Base-by-base conservation (phyloP, 352 stramenopile species). In the Phytophthora capsici region DNA sequence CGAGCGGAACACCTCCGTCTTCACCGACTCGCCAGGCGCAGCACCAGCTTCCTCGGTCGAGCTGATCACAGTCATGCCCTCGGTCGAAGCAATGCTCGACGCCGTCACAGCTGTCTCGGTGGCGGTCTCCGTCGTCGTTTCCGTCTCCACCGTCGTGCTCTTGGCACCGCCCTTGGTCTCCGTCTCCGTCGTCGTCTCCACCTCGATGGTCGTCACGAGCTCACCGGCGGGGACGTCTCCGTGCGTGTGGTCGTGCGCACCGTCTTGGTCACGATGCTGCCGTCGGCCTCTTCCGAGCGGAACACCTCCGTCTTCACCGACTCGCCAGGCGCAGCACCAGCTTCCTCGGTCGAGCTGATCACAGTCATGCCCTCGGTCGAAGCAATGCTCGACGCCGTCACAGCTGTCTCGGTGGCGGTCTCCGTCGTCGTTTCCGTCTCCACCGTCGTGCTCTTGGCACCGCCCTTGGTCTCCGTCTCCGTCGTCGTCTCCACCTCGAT, bases 181-280 rank as follows among this genome's bases (percentile, higher is more conserved):
- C n/a, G n/a, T n/a, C n/a, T n/a, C n/a, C n/a, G n/a, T n/a, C n/a
- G n/a, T n/a, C n/a, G n/a, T n/a, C n/a, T n/a, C n/a, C n/a, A n/a
- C n/a, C n/a, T n/a, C n/a, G n/a, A n/a, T n/a, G n/a, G n/a, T n/a
- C n/a, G n/a, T n/a, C n/a, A n/a, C n/a, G n/a, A n/a, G n/a, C n/a
- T n/a, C n/a, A n/a, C n/a, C n/a, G n/a, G n/a, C n/a, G n/a, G n/a
- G n/a, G n/a, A n/a, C n/a, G n/a, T n/a, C n/a, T n/a, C n/a, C n/a
- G 56, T 63, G 23, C 56, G 47, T 10, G 56, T 64, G 36, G 46
- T 64, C 25, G 56, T 64, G 56, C 56, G 56, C n/a, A 65, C 57
- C 38, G 57, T 65, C 57, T 65, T 65, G 57, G 47, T 65, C 57
- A 57, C 47, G 47, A 65, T 57, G 38, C 57, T 65, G 57, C 57